A percentile compares a stretch with the other conserved stretches of the same genome.
Conservation (phyloP, 2,329 filamentous ascomycete species). For the Claviceps sp. region DNA sequence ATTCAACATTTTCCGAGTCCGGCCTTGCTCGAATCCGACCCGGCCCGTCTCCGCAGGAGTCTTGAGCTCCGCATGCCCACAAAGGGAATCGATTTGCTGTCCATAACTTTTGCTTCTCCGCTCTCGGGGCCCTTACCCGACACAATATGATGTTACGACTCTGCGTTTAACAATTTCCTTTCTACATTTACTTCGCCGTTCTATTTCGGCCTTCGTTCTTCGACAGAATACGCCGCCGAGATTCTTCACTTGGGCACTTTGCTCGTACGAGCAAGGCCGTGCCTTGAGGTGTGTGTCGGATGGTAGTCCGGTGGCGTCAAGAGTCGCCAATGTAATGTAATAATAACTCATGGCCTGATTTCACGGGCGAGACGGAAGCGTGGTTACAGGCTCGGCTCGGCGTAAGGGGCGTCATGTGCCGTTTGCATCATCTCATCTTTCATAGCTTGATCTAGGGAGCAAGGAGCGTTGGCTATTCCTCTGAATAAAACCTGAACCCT, state of each 20-base stretch:
- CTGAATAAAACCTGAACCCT: background rate
- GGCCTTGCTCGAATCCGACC: background rate
- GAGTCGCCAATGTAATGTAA: conserved; percentile 10
- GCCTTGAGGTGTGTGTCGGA: background rate
- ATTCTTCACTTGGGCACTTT: background rate
- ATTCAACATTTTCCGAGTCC: background rate
- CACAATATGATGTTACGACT: conserved; percentile 9
- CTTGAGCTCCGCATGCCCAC: background rate
- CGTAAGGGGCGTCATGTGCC: conserved; percentile 4
- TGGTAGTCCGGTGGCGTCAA: conserved; percentile 3
- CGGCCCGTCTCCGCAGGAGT: background rate
- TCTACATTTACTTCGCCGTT: no score
- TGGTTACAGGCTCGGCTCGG: conserved; percentile 6
- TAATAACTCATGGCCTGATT: conserved; percentile 1
- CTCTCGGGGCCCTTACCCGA: background rate
- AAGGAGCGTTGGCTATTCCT: background rate
- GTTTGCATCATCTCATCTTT: background rate
- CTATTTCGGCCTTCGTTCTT: background rate
- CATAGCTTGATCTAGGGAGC: background rate
- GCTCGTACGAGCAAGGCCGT: background rate
- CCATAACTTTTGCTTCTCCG: background rate
- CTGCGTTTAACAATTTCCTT: background rate
- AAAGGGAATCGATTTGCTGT: no score
- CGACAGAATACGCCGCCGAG: background rate
- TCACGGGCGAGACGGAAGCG: background rate